A percentile compares a stretch with the other conserved stretches of the same genome.
Evolutionary conservation across 495 filamentous ascomycete genomes (phyloP).

Genomic region (Tuber borchii): DNA sequence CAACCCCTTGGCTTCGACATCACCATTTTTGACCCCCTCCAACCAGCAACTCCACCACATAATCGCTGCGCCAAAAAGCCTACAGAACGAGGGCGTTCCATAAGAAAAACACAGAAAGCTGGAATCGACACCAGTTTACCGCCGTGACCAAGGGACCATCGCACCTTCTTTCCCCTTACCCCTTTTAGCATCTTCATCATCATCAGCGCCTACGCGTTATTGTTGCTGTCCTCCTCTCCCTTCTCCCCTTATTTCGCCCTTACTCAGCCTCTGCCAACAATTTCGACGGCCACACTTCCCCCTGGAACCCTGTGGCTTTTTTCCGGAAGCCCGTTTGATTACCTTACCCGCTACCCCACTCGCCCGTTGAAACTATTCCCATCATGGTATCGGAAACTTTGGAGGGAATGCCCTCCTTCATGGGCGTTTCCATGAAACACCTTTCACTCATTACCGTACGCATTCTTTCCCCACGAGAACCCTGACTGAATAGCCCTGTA

Average conservation of each 20-base stretch:
- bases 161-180: background rate
- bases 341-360: background rate
- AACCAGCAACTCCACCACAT: background rate
- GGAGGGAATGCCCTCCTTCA: slow-evolving; percentile 38
- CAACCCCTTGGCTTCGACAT: background rate
- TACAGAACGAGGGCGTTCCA: background rate
- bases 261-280: background rate
- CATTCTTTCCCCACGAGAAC: slow-evolving; percentile 13
- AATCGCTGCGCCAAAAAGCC: background rate
- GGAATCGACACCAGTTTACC: background rate
- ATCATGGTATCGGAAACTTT: slow-evolving; percentile 35
- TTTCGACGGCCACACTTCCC: background rate
- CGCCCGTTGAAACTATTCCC: background rate
- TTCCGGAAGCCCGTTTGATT: background rate
- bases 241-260: background rate
- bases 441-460: slow-evolving; percentile 71
- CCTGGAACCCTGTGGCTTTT: background rate
- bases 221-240: background rate
- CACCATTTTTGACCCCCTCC: background rate
- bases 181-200: background rate
- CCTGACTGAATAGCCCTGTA: background rate
- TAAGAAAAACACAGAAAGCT: background rate
- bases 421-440: slow-evolving; percentile 69
- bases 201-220: background rate
- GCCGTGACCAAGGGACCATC: background rate